Conservation (phyloP, 2,329 filamentous ascomycete genomes). For the Aspergillus japonicus region DNA sequence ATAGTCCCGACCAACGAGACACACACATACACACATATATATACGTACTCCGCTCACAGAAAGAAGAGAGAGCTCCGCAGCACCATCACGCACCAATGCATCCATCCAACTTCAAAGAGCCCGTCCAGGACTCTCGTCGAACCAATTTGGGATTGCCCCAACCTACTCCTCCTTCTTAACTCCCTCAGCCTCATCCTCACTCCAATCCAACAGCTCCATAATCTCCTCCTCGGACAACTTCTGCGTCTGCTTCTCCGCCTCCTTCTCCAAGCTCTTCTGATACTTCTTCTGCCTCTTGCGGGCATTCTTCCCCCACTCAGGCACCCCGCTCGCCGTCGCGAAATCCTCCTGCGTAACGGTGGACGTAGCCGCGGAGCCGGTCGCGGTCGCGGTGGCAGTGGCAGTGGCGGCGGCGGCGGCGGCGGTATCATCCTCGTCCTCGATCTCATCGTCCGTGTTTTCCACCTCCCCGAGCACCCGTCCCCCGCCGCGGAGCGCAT, state of each 20-base stretch:
- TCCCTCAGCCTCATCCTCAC: slow-evolving; percentile 34
- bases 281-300: slow-evolving; percentile 66
- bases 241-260: slow-evolving; percentile 61
- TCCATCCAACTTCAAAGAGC: too few relatives aligned
- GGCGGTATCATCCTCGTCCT: slow-evolving; percentile 25
- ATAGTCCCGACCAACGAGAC: background rate
- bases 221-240: slow-evolving; percentile 74
- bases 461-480: slow-evolving; percentile 44
- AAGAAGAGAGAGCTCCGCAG: background rate
- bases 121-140: too few relatives aligned
- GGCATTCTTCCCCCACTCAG: slow-evolving; percentile 68
- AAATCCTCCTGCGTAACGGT: slow-evolving; percentile 24
- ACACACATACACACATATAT: background rate
- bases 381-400: too few relatives aligned
- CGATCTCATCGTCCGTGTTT: slow-evolving; percentile 47
- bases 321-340: slow-evolving; percentile 48
- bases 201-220: slow-evolving; percentile 65
- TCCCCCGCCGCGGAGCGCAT: slow-evolving; percentile 61
- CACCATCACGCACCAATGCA: background rate
- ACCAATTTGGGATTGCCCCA: background rate
- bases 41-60: background rate
- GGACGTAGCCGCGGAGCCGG: too few relatives aligned
- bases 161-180: slow-evolving; percentile 19
- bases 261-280: slow-evolving; percentile 64
- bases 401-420: too few relatives aligned